Evolutionary conservation across 805 yeast species (phyloP), one percentile per base, ranked within the genome.

Genomic region (Pichia nakasei): DNA sequence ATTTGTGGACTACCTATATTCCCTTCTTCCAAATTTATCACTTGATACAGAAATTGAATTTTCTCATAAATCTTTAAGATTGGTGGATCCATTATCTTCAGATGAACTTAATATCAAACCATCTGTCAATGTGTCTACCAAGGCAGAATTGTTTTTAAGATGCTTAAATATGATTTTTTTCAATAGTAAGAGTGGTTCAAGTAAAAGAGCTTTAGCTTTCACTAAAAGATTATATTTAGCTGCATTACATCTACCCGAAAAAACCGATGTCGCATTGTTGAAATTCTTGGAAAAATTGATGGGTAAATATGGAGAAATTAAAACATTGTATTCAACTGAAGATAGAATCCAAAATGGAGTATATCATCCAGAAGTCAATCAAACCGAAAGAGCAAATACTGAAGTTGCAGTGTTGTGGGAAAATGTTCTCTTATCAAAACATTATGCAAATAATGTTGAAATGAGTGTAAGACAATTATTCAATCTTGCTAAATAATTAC

Each of bases 361-460:
- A 13, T 83, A 82, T 57, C 75, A 78, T 22, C 69, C 81, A 52
- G 87, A 79, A 39, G 73, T 73, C 12, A 75, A 75, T 42, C 80
- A 76, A 38, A 77, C 85, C 11, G 85, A 82, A 51, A 77, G 91
- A 58, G 69, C 85, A 52, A 89, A 93, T 56, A 75, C 95, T 2
- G 91, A 82, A 36, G 93, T 91, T 17, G 94, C 97, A 2, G 82
- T 88, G 0, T 64, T 91, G 31, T 93, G 96, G 95, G 98, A 93
- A 57, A 77, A 80, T 42, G 80, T 80, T 6, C 63, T 91, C 35
- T 66, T 93, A 45, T 82, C 81, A 45, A 76, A 79, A 49, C 97
- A 93, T 62, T 93, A 85, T 58, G 76, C 87, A 48, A 95, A 95
- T 3, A 64, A 75, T 45, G 85, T 89, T n/a, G 72, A 80, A 20